Evolutionary conservation across 441 rosid genomes (phyloP).

Genomic region (Caryocar brasiliense): DNA sequence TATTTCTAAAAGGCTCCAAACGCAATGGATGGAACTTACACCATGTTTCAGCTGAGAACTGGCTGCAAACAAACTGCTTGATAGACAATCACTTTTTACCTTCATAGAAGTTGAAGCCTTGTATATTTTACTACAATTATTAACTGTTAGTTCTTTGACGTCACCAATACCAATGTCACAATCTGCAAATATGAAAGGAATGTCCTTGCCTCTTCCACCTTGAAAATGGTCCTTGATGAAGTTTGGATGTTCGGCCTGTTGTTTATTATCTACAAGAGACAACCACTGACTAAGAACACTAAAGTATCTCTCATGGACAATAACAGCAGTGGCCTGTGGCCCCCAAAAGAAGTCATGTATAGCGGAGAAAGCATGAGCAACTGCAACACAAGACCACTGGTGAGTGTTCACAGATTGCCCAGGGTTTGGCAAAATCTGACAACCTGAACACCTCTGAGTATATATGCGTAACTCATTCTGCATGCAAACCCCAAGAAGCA

Average conservation of each 20-base stretch:
- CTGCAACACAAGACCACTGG: conserved; percentile 72
- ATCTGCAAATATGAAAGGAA: conserved; percentile 29
- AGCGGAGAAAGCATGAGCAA: conserved; percentile 39
- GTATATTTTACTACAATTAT: conserved; percentile 16
- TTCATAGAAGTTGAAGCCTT: conserved; percentile 17
- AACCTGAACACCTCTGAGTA: conserved; percentile 45
- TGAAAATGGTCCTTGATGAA: conserved; percentile 14
- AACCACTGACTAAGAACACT: conserved; percentile 56
- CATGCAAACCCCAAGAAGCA: conserved; percentile 68
- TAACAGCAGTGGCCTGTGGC: conserved; percentile 40
- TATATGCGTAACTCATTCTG: conserved; percentile 60
- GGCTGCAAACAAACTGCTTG: conserved; percentile 23
- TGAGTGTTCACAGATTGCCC: conserved; percentile 27
- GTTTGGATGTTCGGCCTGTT: conserved; percentile 17
- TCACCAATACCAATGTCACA: conserved; percentile 17
- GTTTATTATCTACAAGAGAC: conserved; percentile 31
- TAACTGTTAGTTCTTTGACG: conserved; percentile 17
- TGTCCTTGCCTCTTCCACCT: conserved; percentile 19
- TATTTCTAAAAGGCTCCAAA: conserved; percentile 48
- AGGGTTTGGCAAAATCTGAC: conserved; percentile 28
- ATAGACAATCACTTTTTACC: conserved; percentile 19
- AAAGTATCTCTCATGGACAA: conserved; percentile 56
- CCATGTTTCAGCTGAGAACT: conserved; percentile 19
- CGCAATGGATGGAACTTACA: conserved; percentile 24
- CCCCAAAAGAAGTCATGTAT: conserved; percentile 65